Evolutionary conservation across 176 grass and related monocot genomes (phyloP).

Genomic region (Ampelocalamus luodianensis): DNA sequence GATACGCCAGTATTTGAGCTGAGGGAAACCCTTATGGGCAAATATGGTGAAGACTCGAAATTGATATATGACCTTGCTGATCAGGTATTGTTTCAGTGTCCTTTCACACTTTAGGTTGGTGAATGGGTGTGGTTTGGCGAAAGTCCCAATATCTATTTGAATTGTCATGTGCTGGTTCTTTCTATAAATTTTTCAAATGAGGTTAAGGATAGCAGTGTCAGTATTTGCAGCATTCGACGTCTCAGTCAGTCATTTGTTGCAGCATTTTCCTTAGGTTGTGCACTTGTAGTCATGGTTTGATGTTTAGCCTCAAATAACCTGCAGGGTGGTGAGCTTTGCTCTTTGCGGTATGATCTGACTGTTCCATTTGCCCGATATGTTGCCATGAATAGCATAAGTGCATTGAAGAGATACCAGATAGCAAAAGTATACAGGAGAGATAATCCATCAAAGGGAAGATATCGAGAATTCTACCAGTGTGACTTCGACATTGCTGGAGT

Average conservation of each 20-base stretch:
- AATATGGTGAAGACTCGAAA: constrained; percentile 99
- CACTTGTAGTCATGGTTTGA: not conserved
- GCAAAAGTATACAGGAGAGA: constrained; percentile 98
- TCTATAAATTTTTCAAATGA: not conserved
- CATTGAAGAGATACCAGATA: constrained; percentile 96
- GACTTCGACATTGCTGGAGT: constrained; percentile 95
- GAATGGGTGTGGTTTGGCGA: not conserved
- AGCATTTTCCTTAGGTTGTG: not conserved
- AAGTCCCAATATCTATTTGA: not conserved
- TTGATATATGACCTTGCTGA: constrained; percentile 98
- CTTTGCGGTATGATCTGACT: constrained; percentile 93
- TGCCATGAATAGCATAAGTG: constrained; percentile 86
- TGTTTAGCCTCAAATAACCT: constrained; percentile 29
- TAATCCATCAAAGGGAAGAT: constrained; percentile 97
- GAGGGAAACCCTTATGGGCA: constrained; percentile 98
- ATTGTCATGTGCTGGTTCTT: not conserved
- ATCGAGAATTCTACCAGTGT: constrained; percentile 95
- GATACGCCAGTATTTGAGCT: constrained; percentile 98
- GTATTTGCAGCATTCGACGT: not conserved
- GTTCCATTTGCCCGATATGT: constrained; percentile 93
- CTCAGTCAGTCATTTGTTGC: not conserved
- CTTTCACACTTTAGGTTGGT: not conserved
- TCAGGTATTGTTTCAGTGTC: constrained; percentile 62
- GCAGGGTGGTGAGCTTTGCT: constrained; percentile 97
- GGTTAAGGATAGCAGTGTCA: not conserved